These are phyloP conservation scores for Saccharomycopsis sp. DNA, from an alignment of 805 yeast genomes.

Conservation along the genomic window DNA sequence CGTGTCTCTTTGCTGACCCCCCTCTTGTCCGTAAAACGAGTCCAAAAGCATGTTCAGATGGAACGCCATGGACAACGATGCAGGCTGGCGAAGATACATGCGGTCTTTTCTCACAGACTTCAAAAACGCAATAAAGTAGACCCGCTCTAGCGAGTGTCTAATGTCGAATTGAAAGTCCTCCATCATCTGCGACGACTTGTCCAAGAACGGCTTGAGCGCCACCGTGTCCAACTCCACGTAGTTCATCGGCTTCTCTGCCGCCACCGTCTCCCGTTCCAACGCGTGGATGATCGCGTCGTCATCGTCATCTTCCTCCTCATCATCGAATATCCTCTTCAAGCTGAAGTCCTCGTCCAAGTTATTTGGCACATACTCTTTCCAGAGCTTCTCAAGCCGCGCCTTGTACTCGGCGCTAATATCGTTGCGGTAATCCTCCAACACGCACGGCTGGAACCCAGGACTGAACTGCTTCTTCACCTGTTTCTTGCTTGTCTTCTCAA, in stretches of 20 bases:
- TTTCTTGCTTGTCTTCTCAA: conserved; percentile 14
- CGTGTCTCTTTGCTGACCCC: no score
- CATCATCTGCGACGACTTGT: conserved; percentile 10
- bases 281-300: neutral
- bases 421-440: conserved; percentile 1
- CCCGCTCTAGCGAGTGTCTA: conserved; percentile 5
- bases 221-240: conserved; percentile 14
- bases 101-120: conserved; percentile 18
- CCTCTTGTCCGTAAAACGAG: conserved; percentile 1
- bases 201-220: conserved; percentile 15
- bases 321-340: neutral
- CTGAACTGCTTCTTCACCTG: conserved; percentile 18
- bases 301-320: neutral
- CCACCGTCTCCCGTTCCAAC: neutral
- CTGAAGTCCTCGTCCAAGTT: neutral
- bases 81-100: conserved; percentile 20
- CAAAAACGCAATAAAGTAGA: conserved; percentile 17
- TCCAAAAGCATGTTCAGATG: no score
- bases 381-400: conserved; percentile 2
- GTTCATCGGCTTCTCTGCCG: neutral
- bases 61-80: conserved; percentile 18
- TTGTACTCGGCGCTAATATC: conserved; percentile 7
- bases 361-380: conserved; percentile 1
- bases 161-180: conserved; percentile 20
- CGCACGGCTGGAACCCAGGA: conserved; percentile 16